Percentiles rank a stretch among this genome's conserved stretches.
These are phyloP conservation scores for Canavalia gladiata DNA, from an alignment of 306 rosid genomes.

Conservation along the genomic window DNA sequence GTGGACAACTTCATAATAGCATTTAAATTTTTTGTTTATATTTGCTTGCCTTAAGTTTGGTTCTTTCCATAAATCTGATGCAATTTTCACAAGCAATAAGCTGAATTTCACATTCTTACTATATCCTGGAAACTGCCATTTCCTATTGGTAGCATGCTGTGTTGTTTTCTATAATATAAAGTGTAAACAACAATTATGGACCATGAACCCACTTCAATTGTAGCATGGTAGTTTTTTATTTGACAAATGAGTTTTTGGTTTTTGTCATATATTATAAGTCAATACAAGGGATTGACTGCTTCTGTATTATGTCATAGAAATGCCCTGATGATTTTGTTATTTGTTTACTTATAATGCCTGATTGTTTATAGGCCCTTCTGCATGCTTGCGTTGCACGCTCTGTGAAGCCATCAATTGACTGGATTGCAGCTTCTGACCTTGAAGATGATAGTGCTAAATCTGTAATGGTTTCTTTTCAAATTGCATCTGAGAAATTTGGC, in stretches of 20 bases:
- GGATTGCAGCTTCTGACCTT: slow-evolving; percentile 99
- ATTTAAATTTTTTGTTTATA: slow-evolving; percentile 17
- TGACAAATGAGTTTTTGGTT: slow-evolving; percentile 22
- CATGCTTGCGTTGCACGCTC: slow-evolving; percentile 95
- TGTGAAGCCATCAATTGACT: slow-evolving; percentile 86
- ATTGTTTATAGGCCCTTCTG: slow-evolving; percentile 86
- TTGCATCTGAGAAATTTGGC: slow-evolving; percentile 42
- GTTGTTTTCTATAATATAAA: slow-evolving; percentile 20
- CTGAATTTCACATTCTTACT: slow-evolving; percentile 26
- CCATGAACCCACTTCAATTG: slow-evolving; percentile 26
- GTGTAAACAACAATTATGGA: slow-evolving; percentile 9
- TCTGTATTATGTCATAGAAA: slow-evolving; percentile 12
- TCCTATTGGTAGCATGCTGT: slow-evolving; percentile 33
- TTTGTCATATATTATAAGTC: slow-evolving; percentile 25
- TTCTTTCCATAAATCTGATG: slow-evolving; percentile 31
- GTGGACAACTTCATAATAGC: not conserved
- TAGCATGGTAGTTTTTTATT: slow-evolving; percentile 30
- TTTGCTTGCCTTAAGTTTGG: not conserved
- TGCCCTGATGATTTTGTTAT: slow-evolving; percentile 12
- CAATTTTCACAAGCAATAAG: slow-evolving; percentile 20
- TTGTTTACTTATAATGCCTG: slow-evolving; percentile 36
- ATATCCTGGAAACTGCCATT: slow-evolving; percentile 16
- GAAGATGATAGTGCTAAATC: slow-evolving; percentile 87
- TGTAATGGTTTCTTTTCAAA: slow-evolving; percentile 58
- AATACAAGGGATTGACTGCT: slow-evolving; percentile 4